Evolutionary conservation across 768 basidiomycete genomes (phyloP).

Genomic region (Suillus weaverae): DNA sequence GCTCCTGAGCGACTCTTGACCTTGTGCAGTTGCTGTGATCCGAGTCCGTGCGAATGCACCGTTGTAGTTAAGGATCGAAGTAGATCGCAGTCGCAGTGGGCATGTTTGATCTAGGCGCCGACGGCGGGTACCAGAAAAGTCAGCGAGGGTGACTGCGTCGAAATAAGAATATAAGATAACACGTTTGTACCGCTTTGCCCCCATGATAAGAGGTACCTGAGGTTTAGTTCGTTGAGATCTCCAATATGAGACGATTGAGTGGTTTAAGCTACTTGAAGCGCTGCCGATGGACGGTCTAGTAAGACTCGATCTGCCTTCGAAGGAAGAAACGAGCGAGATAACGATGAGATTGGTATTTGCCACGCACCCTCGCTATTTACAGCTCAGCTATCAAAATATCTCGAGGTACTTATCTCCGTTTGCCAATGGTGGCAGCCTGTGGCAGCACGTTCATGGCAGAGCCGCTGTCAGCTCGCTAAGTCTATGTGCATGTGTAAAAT

Average conservation of each 20-base stretch:
- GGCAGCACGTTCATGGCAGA: constrained; percentile 91
- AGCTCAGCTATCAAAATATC: background rate
- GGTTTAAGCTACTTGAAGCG: background rate
- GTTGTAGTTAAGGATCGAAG: background rate
- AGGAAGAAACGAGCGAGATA: background rate
- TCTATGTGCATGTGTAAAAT: constrained; percentile 99
- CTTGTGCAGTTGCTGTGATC: background rate
- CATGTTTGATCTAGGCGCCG: background rate
- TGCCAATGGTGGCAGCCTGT: constrained; percentile 83
- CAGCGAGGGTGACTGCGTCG: background rate
- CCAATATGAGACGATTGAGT: background rate
- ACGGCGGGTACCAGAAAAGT: background rate
- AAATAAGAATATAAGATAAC: background rate
- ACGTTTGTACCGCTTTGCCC: background rate
- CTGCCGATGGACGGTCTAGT: background rate
- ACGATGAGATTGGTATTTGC: background rate
- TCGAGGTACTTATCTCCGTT: constrained; percentile 54
- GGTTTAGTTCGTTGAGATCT: background rate
- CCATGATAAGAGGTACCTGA: background rate
- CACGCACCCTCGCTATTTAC: background rate
- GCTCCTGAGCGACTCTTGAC: constrained; percentile 6
- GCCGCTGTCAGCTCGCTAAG: constrained; percentile 75
- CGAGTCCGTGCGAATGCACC: background rate
- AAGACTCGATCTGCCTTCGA: background rate
- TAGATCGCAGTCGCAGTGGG: background rate